Percentiles rank a stretch among this genome's conserved stretches.
phyloP scores from a whole-genome alignment of 768 basidiomycete species.

The Leccinum sublutescens region DNA sequence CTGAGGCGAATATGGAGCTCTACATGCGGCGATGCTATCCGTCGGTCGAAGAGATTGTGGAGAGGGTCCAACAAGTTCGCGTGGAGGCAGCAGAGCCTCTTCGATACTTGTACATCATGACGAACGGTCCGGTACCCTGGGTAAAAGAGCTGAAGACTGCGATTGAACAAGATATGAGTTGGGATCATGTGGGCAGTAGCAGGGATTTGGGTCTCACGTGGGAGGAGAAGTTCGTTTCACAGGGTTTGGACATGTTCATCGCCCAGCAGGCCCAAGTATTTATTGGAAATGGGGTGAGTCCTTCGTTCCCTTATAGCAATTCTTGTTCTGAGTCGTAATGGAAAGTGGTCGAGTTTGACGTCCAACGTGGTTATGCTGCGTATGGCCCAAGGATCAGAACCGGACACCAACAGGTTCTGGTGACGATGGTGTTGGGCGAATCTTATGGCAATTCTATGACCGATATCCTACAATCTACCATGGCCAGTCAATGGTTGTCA shows the following conservation, averaged over 20 bases:
- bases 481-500: not conserved
- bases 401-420: constrained; percentile 38
- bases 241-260: constrained; percentile 52
- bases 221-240: constrained; percentile 44
- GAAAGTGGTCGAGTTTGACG: constrained; percentile 42
- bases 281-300: constrained; percentile 52
- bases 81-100: constrained; percentile 26
- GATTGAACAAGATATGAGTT: constrained; percentile 31
- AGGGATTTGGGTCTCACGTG: constrained; percentile 40
- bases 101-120: constrained; percentile 44
- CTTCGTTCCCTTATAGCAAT: not conserved
- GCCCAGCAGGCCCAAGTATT: constrained; percentile 47
- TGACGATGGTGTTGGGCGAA: constrained; percentile 16
- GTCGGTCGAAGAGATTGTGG: constrained; percentile 41
- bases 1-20: constrained; percentile 20
- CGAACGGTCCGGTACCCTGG: constrained; percentile 46
- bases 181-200: constrained; percentile 42
- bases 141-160: constrained; percentile 38
- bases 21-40: constrained; percentile 45
- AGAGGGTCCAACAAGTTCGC: constrained; percentile 37
- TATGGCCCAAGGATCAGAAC: constrained; percentile 27
- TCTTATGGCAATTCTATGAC: not conserved
- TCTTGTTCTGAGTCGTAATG: constrained; percentile 1
- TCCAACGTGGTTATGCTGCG: constrained; percentile 42
- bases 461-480: not conserved